A percentile compares a stretch with the other conserved stretches of the same genome.
Evolutionary conservation across 441 rosid genomes (phyloP).

Genomic region (Eruca vesicaria): DNA sequence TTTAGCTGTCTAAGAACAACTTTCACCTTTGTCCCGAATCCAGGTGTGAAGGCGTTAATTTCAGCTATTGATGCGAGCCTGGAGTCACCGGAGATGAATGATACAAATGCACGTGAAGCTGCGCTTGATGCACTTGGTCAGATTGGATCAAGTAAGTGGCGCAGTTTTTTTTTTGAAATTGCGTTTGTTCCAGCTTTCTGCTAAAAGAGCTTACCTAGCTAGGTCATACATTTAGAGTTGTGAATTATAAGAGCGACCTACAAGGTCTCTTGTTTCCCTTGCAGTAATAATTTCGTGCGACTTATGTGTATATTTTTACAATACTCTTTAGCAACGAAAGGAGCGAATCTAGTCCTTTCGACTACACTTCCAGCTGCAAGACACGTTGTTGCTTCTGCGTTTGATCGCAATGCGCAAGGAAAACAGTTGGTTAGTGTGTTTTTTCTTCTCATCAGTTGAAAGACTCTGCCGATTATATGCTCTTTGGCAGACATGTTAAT

Average conservation of each 20-base stretch:
- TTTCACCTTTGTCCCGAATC: slow-evolving; percentile 25
- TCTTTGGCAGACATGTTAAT: neutral
- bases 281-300: neutral
- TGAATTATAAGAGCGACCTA: neutral
- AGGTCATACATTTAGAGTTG: slow-evolving; percentile 8
- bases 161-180: neutral
- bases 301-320: neutral
- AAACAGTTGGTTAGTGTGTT: slow-evolving; percentile 73
- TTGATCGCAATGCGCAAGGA: slow-evolving; percentile 68
- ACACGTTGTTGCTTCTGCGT: slow-evolving; percentile 65
- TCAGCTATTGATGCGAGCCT: slow-evolving; percentile 68
- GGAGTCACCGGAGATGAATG: slow-evolving; percentile 43
- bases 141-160: slow-evolving; percentile 74
- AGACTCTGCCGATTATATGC: neutral
- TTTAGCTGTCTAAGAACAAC: neutral
- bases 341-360: slow-evolving; percentile 64
- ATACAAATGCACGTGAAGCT: slow-evolving; percentile 66
- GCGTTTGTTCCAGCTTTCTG: neutral
- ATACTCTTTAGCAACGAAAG: slow-evolving; percentile 50
- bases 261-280: slow-evolving; percentile 12
- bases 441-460: slow-evolving; percentile 11
- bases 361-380: slow-evolving; percentile 67
- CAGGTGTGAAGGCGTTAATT: slow-evolving; percentile 64
- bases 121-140: slow-evolving; percentile 89
- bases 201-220: slow-evolving; percentile 15